Conservation (phyloP, 1,284 basidiomycete genomes). For the Ustanciosporium gigantosporum region DNA sequence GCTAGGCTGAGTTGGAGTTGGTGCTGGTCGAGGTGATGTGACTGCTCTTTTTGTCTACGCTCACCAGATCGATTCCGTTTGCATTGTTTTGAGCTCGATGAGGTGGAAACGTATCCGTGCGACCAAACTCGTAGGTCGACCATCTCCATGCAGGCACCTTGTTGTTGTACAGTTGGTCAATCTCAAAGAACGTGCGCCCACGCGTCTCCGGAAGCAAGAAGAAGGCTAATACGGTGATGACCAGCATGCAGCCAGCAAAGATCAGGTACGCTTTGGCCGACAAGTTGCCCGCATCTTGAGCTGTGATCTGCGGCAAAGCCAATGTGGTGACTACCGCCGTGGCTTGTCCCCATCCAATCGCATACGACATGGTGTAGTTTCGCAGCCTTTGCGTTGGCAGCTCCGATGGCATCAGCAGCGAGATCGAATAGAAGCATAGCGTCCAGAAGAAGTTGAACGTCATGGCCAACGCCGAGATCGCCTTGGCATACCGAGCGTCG, state of each 20-base stretch:
- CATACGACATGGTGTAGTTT: conserved; percentile 51
- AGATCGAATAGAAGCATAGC: conserved; percentile 49
- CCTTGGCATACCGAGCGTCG: conserved; percentile 15
- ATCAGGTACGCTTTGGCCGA: conserved; percentile 52
- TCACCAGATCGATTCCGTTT: conserved; percentile 14
- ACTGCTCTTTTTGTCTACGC: conserved; percentile 28
- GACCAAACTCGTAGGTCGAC: conserved; percentile 31
- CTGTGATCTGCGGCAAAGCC: conserved; percentile 43
- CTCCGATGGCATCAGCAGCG: conserved; percentile 48
- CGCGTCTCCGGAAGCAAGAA: conserved; percentile 46
- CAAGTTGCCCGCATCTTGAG: conserved; percentile 37
- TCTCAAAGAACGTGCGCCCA: conserved; percentile 44
- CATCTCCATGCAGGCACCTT: conserved; percentile 37
- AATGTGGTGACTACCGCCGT: conserved; percentile 51
- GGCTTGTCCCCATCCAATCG: conserved; percentile 46
- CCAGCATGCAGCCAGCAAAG: conserved; percentile 46
- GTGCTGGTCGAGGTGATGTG: conserved; percentile 6
- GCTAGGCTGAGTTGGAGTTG: too few relatives aligned
- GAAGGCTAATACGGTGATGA: conserved; percentile 36
- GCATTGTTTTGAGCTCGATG: conserved; percentile 1
- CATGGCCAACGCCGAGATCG: conserved; percentile 45
- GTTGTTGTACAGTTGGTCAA: conserved; percentile 48
- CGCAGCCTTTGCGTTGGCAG: conserved; percentile 44
- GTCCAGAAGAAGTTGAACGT: conserved; percentile 53
- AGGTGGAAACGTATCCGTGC: neutral